A percentile compares a stretch with the other conserved stretches of the same genome.
phyloP scores from a whole-genome alignment of 2,329 filamentous ascomycete species.

The Westerdykella sp. region DNA sequence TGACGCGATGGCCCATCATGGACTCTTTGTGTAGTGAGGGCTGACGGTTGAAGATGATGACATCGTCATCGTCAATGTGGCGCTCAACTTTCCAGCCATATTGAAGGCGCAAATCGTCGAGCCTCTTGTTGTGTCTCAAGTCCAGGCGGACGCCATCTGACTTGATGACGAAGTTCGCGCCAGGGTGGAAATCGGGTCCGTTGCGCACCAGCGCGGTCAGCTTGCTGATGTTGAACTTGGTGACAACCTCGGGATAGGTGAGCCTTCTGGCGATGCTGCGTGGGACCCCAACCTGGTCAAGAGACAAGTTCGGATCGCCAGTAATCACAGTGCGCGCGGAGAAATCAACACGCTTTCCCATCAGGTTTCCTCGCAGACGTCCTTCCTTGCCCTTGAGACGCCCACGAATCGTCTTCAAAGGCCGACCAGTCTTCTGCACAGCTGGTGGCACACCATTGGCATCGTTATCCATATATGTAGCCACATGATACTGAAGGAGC shows the following conservation, averaged over 20 bases:
- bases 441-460: conserved; percentile 93
- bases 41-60: conserved; percentile 99
- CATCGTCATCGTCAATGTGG: conserved; percentile 91
- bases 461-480: conserved; percentile 99
- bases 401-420: conserved; percentile 92
- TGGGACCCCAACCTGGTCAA: conserved; percentile 96
- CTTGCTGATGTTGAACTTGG: conserved; percentile 94
- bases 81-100: conserved; percentile 99
- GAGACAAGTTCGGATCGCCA: conserved; percentile 89
- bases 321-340: conserved; percentile 95
- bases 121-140: conserved; percentile 84
- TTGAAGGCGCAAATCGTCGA: conserved; percentile 77
- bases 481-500: conserved; percentile 93
- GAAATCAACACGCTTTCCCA: conserved; percentile 72
- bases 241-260: conserved; percentile 96
- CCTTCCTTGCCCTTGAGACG: conserved; percentile 99
- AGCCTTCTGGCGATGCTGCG: conserved; percentile 86
- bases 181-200: conserved; percentile 89
- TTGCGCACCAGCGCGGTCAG: conserved; percentile 85
- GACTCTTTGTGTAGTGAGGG: conserved; percentile 99
- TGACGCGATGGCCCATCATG: conserved; percentile 98
- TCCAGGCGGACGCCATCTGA: conserved; percentile 92
- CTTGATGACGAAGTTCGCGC: conserved; percentile 93
- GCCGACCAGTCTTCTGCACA: conserved; percentile 91
- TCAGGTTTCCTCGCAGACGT: conserved; percentile 93